Base-by-base conservation (phyloP, 1,139 yeast genomes). In the Debaryomyces coudertii region DNA sequence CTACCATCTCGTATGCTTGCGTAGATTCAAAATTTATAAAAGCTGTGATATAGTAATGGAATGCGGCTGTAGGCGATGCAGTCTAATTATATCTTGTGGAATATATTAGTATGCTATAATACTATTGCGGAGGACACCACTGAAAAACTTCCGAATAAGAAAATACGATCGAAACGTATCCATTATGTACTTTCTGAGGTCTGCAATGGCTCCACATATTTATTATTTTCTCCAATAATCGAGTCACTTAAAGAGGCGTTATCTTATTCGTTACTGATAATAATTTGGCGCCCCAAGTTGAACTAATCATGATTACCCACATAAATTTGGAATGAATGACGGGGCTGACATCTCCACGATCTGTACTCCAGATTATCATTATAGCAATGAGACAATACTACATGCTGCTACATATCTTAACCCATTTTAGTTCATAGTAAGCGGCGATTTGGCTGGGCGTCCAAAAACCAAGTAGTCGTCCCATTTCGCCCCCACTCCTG, bases 331-430 rank as follows among this genome's bases (percentile, higher is more conserved):
- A n/a, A 6, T n/a, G n/a, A 15, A 7, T 8, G 12, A 33, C 15
- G 36, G 36, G 36, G 36, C 11, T 18, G 36, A 11, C 33, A 18
- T 15, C 36, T 20, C 36, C 36, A 33, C 36, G 23, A 33, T 33
- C 23, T 33, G 36, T 33, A 33, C 36, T 33, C 36, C 36, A 20
- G 36, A 18, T 33, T 18, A 20, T 33, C 6, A 33, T n/a, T 11
- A 16, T 5, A 5, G 23, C 23, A 30, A 15, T 15, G 24, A 11
- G 24, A 15, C 11, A 18, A 33, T 33, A 18, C 24, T 33, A 18
- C 25, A 18, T n/a, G 4, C 36, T 20, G 4, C 7, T 11, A 12
- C 24, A 33, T n/a, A 25, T 4, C 8, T 25, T 8, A 25, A 25
- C 28, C 28, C 28, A 9, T 25, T 9, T 8, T 25, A 25, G 8